Base-by-base conservation (phyloP, 2,329 filamentous ascomycete genomes). In the Pseudogymnoascus verrucosus region DNA sequence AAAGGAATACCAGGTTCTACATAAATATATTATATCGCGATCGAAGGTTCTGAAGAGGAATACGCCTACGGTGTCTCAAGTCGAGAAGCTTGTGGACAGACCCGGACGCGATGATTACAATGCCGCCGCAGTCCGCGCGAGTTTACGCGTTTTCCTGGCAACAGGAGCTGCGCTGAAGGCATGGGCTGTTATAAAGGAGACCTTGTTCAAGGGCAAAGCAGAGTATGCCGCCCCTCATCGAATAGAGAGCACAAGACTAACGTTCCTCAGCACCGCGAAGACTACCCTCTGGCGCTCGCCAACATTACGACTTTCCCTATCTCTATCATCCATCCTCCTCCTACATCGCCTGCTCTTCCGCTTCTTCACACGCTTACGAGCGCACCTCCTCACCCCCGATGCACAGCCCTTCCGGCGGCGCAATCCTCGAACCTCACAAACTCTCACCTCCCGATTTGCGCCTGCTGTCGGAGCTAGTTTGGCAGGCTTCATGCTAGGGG, bases 391-490 rank as follows among this genome's bases (percentile, higher is more conserved):
- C 44, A 87, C 89, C 37, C 84, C 90, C n/a, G 84, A 90, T 64
- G 91, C 93, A 1, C 83, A 84, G 63, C 88, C 90, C 0, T 97
- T 98, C 76, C 84, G 92, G 12, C 80, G 82, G 64, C 88, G 93
- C 62, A 97, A 98, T 71, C 93, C 93, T 0, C 84, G 84, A 16
- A 84, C 92, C 11, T 83, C 90, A 0, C 80, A 80, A 19, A 85
- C 89, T 0, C 80, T 99, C 64, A 96, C 92, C 0, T 96, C 91
- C 1, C 82, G 84, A 8, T 89, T 92, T 73, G 90, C 93, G 0
- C 93, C 93, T 0, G 92, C 93, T 1, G 82, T 97, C n/a, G 95
- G 93, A 10, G 93, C 93, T 5, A 92, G 90, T 70, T 76, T 97
- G 59, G 91, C 93, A 0, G 93, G 93, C 2, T 82, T 96, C 60